These are phyloP conservation scores for Candida insectorum DNA, from an alignment of 805 yeast genomes.

Conservation along the genomic window DNA sequence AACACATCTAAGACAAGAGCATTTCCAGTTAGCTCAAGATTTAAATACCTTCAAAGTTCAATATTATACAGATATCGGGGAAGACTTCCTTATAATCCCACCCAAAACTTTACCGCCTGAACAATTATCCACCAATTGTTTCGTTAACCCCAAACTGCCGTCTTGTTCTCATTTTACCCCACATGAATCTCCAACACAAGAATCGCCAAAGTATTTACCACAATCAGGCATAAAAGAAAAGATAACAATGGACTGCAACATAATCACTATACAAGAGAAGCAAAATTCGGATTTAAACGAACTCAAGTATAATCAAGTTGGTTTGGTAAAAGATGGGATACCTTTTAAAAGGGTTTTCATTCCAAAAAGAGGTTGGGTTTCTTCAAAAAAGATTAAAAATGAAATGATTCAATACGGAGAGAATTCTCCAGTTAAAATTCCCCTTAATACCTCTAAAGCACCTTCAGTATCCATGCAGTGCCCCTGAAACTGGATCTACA, in stretches of 20 bases:
- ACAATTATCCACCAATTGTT: too few relatives aligned
- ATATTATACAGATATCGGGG: constrained; percentile 5
- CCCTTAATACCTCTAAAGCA: too few relatives aligned
- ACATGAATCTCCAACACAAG: background rate
- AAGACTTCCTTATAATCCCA: constrained; percentile 7
- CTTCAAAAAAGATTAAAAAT: constrained; percentile 20
- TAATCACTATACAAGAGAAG: too few relatives aligned
- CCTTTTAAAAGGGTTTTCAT: constrained; percentile 43
- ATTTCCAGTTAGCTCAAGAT: background rate
- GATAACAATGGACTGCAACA: too few relatives aligned
- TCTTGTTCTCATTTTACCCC: background rate
- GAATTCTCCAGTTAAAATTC: constrained; percentile 1
- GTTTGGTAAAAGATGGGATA: constrained; percentile 26
- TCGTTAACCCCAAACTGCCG: constrained; percentile 3
- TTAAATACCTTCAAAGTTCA: constrained; percentile 9
- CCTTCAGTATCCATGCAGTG: background rate
- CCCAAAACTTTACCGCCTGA: constrained; percentile 7
- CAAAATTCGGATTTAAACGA: too few relatives aligned
- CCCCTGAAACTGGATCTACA: background rate
- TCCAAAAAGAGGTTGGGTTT: constrained; percentile 51
- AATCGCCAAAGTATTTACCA: too few relatives aligned
- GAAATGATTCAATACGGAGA: constrained; percentile 17
- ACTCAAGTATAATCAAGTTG: too few relatives aligned
- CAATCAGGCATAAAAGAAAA: too few relatives aligned
- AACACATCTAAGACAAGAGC: constrained; percentile 6